Conservation (phyloP, 257 asterid genomes). For the Prunella vulgaris region DNA sequence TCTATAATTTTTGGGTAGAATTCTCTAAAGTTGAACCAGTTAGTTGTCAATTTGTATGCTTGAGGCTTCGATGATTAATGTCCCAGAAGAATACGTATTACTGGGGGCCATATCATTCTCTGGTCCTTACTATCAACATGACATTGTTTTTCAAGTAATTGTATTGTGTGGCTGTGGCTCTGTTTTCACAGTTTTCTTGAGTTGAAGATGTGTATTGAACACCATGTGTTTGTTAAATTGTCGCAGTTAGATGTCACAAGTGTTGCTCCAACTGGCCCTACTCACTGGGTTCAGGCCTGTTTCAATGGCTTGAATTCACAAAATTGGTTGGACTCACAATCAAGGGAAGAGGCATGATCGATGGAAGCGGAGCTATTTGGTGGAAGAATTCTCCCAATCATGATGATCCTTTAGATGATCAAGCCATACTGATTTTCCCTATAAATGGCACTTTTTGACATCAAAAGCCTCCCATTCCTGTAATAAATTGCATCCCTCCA, state of each 20-base stretch:
- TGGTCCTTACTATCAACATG: constrained; percentile 80
- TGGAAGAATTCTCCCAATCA: constrained; percentile 59
- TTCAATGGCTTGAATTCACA: constrained; percentile 84
- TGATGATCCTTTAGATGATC: constrained; percentile 68
- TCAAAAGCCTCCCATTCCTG: constrained; percentile 42
- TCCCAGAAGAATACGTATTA: constrained; percentile 57
- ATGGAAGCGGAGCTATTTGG: constrained; percentile 91
- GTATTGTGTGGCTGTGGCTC: neutral
- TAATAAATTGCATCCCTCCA: constrained; percentile 26
- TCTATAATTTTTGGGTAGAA: no score
- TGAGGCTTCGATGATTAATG: constrained; percentile 60
- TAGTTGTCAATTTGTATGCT: constrained; percentile 74
- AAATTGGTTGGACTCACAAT: constrained; percentile 81
- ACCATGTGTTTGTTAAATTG: no score
- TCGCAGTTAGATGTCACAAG: constrained; percentile 82
- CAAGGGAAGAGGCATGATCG: constrained; percentile 65
- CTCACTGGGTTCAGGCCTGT: constrained; percentile 72
- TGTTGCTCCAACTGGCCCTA: constrained; percentile 69
- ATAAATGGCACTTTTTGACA: constrained; percentile 37
- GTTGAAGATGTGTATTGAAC: no score
- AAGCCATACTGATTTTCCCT: constrained; percentile 62
- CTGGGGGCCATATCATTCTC: constrained; percentile 86
- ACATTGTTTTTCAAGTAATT: constrained; percentile 82
- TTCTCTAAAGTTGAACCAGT: no score
- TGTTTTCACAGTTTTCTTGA: no score